A percentile compares a stretch with the other conserved stretches of the same genome.
Evolutionary conservation across 2,329 filamentous ascomycete species (phyloP).

Genomic region (Aspergillus unguis): DNA sequence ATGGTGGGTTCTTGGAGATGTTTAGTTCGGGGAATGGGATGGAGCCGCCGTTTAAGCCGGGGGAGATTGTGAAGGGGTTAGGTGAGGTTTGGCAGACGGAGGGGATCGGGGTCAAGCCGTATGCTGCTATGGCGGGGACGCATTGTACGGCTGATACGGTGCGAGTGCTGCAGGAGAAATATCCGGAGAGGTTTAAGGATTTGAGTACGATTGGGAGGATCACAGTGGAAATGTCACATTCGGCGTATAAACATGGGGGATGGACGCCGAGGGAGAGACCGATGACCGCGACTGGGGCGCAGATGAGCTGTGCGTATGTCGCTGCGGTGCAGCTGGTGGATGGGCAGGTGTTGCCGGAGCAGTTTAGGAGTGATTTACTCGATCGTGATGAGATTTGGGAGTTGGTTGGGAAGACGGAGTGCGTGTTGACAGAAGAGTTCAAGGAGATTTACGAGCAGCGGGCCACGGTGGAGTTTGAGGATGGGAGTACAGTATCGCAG

Average conservation of each 20-base stretch:
- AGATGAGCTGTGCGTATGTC: slow-evolving; percentile 12
- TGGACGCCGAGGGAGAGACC: slow-evolving; percentile 1
- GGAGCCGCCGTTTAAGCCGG: slow-evolving; percentile 24
- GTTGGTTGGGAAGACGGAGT: not conserved
- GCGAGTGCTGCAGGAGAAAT: not conserved
- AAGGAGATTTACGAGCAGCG: not conserved
- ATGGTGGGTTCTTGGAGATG: slow-evolving; percentile 43
- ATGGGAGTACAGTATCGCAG: not conserved
- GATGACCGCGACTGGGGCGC: slow-evolving; percentile 6
- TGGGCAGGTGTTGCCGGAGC: slow-evolving; percentile 2
- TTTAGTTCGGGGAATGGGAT: slow-evolving; percentile 35
- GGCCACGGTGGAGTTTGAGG: not conserved
- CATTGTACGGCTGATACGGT: not conserved
- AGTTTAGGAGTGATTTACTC: not conserved
- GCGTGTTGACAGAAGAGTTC: not conserved
- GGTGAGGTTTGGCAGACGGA: not conserved
- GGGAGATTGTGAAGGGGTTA: slow-evolving; percentile 6
- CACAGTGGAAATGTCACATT: not conserved
- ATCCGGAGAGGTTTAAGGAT: not conserved
- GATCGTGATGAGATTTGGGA: slow-evolving; percentile 4
- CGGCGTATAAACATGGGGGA: not conserved
- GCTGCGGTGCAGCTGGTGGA: slow-evolving; percentile 8
- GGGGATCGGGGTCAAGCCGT: slow-evolving; percentile 2
- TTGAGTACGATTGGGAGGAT: not conserved
- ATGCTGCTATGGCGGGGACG: slow-evolving; percentile 7